phyloP scores from a whole-genome alignment of 768 basidiomycete species.

The Dioszegia hungarica region DNA sequence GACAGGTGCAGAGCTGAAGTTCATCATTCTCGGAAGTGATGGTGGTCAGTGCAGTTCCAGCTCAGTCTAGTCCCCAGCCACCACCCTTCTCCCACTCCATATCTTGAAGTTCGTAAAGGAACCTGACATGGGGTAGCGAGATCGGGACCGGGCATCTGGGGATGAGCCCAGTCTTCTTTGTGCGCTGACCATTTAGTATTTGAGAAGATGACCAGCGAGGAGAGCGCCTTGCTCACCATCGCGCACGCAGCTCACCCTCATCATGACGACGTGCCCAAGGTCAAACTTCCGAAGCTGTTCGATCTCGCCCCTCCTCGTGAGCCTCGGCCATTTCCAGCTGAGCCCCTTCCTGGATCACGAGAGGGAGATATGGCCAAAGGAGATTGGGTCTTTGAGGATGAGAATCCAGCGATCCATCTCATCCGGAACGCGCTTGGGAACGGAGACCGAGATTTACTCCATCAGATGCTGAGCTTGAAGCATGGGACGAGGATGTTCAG shows the following conservation, averaged over 20 bases:
- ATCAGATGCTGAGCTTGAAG: slow-evolving; percentile 1
- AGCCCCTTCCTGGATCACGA: too few relatives aligned
- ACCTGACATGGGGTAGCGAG: too few relatives aligned
- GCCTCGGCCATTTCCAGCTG: too few relatives aligned
- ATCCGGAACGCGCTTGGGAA: neutral
- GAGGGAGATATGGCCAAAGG: too few relatives aligned
- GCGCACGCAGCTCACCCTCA: neutral
- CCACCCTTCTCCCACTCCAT: too few relatives aligned
- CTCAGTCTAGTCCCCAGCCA: neutral
- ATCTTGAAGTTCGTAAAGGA: too few relatives aligned
- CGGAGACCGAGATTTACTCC: neutral
- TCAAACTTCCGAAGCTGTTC: neutral
- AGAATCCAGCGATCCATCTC: slow-evolving; percentile 1
- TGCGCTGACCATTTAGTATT: too few relatives aligned
- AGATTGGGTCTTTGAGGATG: too few relatives aligned
- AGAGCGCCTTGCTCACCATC: neutral
- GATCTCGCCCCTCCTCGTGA: too few relatives aligned
- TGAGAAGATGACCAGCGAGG: neutral
- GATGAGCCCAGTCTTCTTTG: too few relatives aligned
- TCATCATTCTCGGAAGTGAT: neutral
- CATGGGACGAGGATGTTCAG: neutral
- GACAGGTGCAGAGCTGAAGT: neutral
- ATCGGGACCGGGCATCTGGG: too few relatives aligned
- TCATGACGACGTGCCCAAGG: neutral
- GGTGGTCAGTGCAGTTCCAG: neutral